These are phyloP conservation scores for Mycena alexandri DNA, from an alignment of 768 basidiomycete genomes.

Conservation along the genomic window DNA sequence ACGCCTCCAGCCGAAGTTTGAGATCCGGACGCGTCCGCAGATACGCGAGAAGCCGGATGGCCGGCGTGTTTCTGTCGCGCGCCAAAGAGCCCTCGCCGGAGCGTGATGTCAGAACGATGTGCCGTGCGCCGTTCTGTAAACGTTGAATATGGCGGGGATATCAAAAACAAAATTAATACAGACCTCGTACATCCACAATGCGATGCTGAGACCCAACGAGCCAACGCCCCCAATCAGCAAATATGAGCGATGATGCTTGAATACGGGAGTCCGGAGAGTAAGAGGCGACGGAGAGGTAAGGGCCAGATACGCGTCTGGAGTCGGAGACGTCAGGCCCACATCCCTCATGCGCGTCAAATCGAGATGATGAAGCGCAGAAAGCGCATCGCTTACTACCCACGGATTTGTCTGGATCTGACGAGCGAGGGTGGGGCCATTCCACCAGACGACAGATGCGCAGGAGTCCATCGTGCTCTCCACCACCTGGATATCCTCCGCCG, in stretches of 20 bases:
- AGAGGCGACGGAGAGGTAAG: neutral
- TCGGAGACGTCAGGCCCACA: no score
- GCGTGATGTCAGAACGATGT: slow-evolving; percentile 20
- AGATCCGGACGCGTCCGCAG: neutral
- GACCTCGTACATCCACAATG: slow-evolving; percentile 53
- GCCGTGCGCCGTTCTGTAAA: slow-evolving; percentile 13
- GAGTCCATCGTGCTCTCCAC: slow-evolving; percentile 1
- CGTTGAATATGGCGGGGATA: no score
- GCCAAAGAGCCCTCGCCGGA: slow-evolving; percentile 5
- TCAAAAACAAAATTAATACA: no score
- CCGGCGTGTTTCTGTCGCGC: neutral
- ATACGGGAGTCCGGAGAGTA: slow-evolving; percentile 22
- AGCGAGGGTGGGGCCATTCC: neutral
- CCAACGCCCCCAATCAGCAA: slow-evolving; percentile 57
- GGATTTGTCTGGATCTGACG: neutral
- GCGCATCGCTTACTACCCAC: neutral
- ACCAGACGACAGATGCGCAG: neutral
- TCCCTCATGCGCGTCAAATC: no score
- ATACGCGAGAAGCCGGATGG: slow-evolving; percentile 1
- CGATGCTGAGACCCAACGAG: slow-evolving; percentile 51
- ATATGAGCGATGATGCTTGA: slow-evolving; percentile 49
- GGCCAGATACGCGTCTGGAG: slow-evolving; percentile 3
- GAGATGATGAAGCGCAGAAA: no score
- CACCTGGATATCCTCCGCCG: slow-evolving; percentile 13
- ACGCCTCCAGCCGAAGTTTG: neutral